A percentile compares a stretch with the other conserved stretches of the same genome.
phyloP scores from a whole-genome alignment of 768 basidiomycete species.

The Asterophora parasitica region DNA sequence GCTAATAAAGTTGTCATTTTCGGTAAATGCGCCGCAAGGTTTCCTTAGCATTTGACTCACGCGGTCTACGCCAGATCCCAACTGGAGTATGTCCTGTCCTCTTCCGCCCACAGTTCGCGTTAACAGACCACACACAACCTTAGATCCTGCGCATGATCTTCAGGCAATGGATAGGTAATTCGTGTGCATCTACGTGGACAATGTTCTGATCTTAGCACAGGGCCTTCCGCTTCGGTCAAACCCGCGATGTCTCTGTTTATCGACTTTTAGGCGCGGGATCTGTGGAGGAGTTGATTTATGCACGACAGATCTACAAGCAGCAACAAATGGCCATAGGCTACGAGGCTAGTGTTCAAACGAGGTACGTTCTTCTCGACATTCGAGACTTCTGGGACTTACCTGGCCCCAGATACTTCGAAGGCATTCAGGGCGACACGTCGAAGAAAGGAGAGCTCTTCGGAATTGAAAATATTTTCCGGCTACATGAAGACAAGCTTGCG shows the following conservation, averaged over 20 bases:
- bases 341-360: constrained; percentile 76
- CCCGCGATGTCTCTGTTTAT: constrained; percentile 78
- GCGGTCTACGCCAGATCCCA: constrained; percentile 56
- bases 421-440: constrained; percentile 71
- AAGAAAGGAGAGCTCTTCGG: constrained; percentile 85
- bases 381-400: neutral
- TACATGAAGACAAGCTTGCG: constrained; percentile 64
- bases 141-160: constrained; percentile 92
- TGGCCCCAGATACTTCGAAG: constrained; percentile 63
- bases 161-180: constrained; percentile 77
- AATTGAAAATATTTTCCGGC: constrained; percentile 76
- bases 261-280: constrained; percentile 84
- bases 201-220: constrained; percentile 20
- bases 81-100: constrained; percentile 72
- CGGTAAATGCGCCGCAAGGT: constrained; percentile 37
- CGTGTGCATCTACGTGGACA: neutral
- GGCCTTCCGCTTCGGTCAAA: constrained; percentile 84
- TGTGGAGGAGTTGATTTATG: constrained; percentile 84
- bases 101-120: neutral
- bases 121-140: constrained; percentile 3
- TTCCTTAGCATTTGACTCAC: neutral
- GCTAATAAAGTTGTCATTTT: constrained; percentile 96
- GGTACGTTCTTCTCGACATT: constrained; percentile 32
- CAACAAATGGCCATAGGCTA: constrained; percentile 93
- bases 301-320: constrained; percentile 88